These are phyloP conservation scores for Plasmopara muralis DNA, from an alignment of 352 stramenopile genomes.

Conservation along the genomic window DNA sequence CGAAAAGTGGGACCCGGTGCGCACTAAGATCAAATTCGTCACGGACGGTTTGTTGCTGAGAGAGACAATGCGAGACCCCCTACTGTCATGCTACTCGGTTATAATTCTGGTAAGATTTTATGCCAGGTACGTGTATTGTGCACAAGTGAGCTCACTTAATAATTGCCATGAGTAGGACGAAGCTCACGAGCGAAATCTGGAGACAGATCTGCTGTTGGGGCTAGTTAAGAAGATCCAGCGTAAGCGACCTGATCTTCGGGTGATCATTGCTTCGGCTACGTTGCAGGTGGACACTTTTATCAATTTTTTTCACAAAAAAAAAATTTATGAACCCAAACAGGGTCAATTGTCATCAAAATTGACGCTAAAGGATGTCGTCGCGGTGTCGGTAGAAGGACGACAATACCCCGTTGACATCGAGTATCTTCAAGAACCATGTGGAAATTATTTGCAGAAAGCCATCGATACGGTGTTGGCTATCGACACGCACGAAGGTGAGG, in stretches of 20 bases:
- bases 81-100: slow-evolving; percentile 73
- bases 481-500: slow-evolving; percentile 59
- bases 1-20: slow-evolving; percentile 79
- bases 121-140: background rate
- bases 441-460: slow-evolving; percentile 65
- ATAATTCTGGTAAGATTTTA: slow-evolving; percentile 56
- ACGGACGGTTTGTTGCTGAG: slow-evolving; percentile 98
- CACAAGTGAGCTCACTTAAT: background rate
- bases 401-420: slow-evolving; percentile 91
- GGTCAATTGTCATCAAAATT: background rate
- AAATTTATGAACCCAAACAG: slow-evolving; percentile 10
- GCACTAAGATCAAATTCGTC: slow-evolving; percentile 98
- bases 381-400: slow-evolving; percentile 75
- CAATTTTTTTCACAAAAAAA: slow-evolving; percentile 83
- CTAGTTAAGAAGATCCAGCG: slow-evolving; percentile 95
- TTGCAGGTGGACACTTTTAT: slow-evolving; percentile 84
- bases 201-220: slow-evolving; percentile 92
- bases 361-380: slow-evolving; percentile 43
- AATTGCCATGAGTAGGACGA: slow-evolving; percentile 65
- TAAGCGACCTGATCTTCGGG: slow-evolving; percentile 78
- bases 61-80: slow-evolving; percentile 85
- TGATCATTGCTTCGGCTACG: slow-evolving; percentile 81
- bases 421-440: slow-evolving; percentile 68
- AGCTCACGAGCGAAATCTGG: slow-evolving; percentile 91
- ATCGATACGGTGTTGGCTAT: slow-evolving; percentile 67